Evolutionary conservation across 2,329 filamentous ascomycete genomes (phyloP), one percentile per base, ranked within the genome.

Genomic region (Hypomyces perniciosus): DNA sequence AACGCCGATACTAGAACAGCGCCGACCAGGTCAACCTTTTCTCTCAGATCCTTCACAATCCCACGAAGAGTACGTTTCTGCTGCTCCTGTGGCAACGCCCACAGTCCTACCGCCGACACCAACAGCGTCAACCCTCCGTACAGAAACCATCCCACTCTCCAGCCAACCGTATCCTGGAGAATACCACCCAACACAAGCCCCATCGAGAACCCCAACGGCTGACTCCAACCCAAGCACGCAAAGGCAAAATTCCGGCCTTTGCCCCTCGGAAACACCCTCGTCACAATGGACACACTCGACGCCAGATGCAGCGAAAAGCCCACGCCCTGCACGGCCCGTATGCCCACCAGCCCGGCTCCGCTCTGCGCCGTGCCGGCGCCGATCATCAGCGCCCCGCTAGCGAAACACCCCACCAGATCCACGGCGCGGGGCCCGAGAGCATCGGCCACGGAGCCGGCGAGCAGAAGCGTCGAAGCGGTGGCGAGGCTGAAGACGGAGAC

Each of bases 11-110:
- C 72, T 3, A 81, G 67, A 1, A 69, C 26, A 0, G 75, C 74
- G 0, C 79, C 79, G 26, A 77, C 55, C 77, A 78, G 81, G 54
- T 81, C 79, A 41, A 82, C 71, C 10, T 78, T 73, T 1, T 58
- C 65, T 34, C 45, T 56, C 8, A 64, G 31, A 8, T 58, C 52
- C 2, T 37, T 26, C 29, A 58, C 57, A n/a, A 62, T 58, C 41
- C 56, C 59, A 44, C 39, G 54, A 45, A 60, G 52, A 8, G 57
- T 57, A 5, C 57, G 62, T 54, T 30, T 65, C 54, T 56, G 53
- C 3, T 47, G 52, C 6, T 58, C 56, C 33, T 54, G 56, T 1
- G 71, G 71, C 44, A 73, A 40, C 20, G 59, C 63, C 64, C 66
- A 71, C 20, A 70, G 52, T 1, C 68, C 68, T 26, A 68, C 55